Evolutionary conservation across 768 basidiomycete genomes (phyloP).

Genomic region (Boletus coccyginus): DNA sequence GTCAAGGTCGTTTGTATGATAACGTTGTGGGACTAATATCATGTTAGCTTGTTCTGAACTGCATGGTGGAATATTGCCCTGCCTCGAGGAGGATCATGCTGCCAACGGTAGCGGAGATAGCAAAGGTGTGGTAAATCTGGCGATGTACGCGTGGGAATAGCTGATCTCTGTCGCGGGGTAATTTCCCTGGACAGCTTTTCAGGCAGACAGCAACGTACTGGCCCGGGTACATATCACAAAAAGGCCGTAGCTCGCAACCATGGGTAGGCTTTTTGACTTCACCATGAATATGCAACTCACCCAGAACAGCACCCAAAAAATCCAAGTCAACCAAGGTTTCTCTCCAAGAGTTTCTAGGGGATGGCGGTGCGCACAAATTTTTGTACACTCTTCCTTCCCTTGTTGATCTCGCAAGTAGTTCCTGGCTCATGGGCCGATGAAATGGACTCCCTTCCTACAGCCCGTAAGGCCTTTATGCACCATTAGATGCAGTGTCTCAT

Average conservation of each 20-base stretch:
- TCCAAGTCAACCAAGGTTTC: slow-evolving; percentile 86
- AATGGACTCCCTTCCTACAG: slow-evolving; percentile 90
- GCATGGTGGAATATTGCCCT: slow-evolving; percentile 1
- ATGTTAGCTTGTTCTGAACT: slow-evolving; percentile 4
- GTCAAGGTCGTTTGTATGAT: slow-evolving; percentile 88
- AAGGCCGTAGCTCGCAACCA: slow-evolving; percentile 17
- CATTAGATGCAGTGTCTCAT: slow-evolving; percentile 11
- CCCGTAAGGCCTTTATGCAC: slow-evolving; percentile 61
- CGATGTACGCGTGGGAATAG: slow-evolving; percentile 30
- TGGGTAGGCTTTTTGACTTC: slow-evolving; percentile 20
- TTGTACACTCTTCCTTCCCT: slow-evolving; percentile 9
- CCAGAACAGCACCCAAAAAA: slow-evolving; percentile 73
- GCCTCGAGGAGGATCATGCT: slow-evolving; percentile 88
- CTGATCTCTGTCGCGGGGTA: slow-evolving; percentile 13
- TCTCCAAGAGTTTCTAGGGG: slow-evolving; percentile 88
- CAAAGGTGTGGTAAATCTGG: background rate
- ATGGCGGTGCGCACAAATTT: slow-evolving; percentile 57
- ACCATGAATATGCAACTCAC: slow-evolving; percentile 4
- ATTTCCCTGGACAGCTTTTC: slow-evolving; percentile 25
- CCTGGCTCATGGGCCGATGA: slow-evolving; percentile 99
- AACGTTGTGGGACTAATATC: slow-evolving; percentile 76
- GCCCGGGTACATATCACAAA: slow-evolving; percentile 8
- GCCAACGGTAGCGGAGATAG: background rate
- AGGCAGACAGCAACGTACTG: slow-evolving; percentile 1
- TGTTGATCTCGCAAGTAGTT: slow-evolving; percentile 41